Evolutionary conservation across 2,329 filamentous ascomycete species (phyloP).

Genomic region (Dissoconium aciculare): DNA sequence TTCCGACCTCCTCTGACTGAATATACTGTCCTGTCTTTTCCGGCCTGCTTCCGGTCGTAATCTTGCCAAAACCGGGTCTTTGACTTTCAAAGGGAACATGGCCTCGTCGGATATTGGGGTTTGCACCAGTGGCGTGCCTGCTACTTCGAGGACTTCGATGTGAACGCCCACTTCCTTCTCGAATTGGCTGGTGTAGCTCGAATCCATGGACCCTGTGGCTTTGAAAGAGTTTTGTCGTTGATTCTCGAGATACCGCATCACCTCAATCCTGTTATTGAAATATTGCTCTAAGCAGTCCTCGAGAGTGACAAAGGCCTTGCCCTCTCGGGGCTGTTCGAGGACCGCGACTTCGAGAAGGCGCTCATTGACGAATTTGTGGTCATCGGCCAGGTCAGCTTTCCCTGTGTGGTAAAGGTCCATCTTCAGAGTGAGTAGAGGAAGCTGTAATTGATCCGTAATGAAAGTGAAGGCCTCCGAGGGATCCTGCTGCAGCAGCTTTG

Average conservation of each 20-base stretch:
- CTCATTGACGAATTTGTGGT: constrained; percentile 92
- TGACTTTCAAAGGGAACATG: constrained; percentile 13
- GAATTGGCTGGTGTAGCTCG: constrained; percentile 6
- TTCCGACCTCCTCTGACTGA: constrained; percentile 30
- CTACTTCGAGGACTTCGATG: constrained; percentile 31
- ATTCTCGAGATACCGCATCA: constrained; percentile 53
- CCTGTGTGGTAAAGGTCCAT: constrained; percentile 92
- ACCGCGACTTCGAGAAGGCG: constrained; percentile 80
- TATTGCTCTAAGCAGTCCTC: constrained; percentile 89
- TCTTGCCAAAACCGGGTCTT: constrained; percentile 19
- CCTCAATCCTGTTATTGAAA: constrained; percentile 87
- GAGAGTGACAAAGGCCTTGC: constrained; percentile 50
- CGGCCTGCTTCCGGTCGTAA: constrained; percentile 24
- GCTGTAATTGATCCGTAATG: constrained; percentile 74
- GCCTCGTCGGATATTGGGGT: constrained; percentile 11
- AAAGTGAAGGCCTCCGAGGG: constrained; percentile 92
- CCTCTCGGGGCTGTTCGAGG: constrained; percentile 53
- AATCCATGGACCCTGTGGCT: constrained; percentile 27
- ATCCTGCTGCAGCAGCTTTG: constrained; percentile 70
- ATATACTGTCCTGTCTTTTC: constrained; percentile 35
- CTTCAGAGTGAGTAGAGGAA: constrained; percentile 78
- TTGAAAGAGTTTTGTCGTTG: constrained; percentile 45
- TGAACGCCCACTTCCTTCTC: constrained; percentile 24
- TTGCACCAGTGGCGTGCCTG: constrained; percentile 20
- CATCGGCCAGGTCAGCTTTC: constrained; percentile 64